Base-by-base conservation (phyloP, 2,329 filamentous ascomycete genomes). In the Colletotrichum spaethianum region DNA sequence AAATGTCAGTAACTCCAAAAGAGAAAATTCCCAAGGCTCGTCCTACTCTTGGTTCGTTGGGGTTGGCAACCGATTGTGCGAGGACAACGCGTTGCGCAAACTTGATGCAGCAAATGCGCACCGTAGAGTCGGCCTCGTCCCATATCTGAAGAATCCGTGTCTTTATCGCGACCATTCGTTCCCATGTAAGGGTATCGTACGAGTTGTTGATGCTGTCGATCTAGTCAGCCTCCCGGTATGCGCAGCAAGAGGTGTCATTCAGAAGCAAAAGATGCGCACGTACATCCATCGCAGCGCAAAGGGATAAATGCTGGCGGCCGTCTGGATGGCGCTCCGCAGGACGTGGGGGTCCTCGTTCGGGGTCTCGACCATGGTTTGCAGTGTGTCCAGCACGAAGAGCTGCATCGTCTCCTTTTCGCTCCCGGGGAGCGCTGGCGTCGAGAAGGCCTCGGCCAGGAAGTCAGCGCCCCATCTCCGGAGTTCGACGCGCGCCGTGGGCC, bases 101-200 rank as follows among this genome's bases (percentile, higher is more conserved):
- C 83, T 99, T 99, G 87, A 98, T 93, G 85, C 96, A 98, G 86
- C 95, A 97, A 81, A 98, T 92, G 77, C 92, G 92, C 74, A 98
- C 90, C 3, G 94, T 93, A 16, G 92, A 88, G 18, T 90, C 85
- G 23, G 94, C 92, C 53, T 87, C 89, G 77, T 98, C 96, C 96
- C 97, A 98, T 78, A 96, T 91, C 72, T 90, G 91, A 72, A 99
- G 83, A 76, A 99, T 96, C 77, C 92, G 93, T 67, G 93, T 91
- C 85, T 99, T 99, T 83, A 98, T 96, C 14, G 91, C 89, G 65
- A 91, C 88, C 90, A 98, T 97, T 75, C 92, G 91, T 79, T 96
- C 93, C 96, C 96, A 99, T 56, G 93, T 91, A 70, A 92, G 87
- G 50, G 86, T 88, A 80, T 98, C 94, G 84, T 93, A 92, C 20